A percentile compares a stretch with the other conserved stretches of the same genome.
These are phyloP conservation scores for Ogataea glucozyma DNA, from an alignment of 805 yeast species.

Conservation along the genomic window DNA sequence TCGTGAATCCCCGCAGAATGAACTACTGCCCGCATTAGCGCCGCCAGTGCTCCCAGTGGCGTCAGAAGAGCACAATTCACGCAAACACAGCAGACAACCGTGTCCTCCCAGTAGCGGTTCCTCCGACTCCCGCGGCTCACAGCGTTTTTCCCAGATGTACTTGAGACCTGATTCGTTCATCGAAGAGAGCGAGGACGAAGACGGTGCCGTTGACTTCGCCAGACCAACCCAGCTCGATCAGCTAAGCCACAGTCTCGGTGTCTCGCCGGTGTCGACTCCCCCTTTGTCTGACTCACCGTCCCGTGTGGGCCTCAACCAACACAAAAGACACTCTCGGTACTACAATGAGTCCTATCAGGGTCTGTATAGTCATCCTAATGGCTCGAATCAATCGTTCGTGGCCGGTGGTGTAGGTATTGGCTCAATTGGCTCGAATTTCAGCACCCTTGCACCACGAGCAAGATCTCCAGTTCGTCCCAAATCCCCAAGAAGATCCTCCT, in stretches of 20 bases:
- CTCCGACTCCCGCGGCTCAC: constrained; percentile 2
- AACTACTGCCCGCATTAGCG: no score
- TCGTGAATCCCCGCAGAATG: no score
- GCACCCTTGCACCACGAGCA: constrained; percentile 10
- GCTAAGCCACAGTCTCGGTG: not conserved
- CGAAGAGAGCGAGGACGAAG: constrained; percentile 19
- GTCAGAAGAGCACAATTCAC: no score
- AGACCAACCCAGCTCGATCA: not conserved
- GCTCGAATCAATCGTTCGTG: constrained; percentile 22
- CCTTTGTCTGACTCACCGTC: constrained; percentile 26
- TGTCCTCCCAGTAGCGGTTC: constrained; percentile 1
- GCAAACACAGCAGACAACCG: not conserved
- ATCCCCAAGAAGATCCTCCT: constrained; percentile 29
- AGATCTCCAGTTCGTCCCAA: constrained; percentile 30
- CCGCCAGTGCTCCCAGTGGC: no score
- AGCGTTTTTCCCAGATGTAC: constrained; percentile 10
- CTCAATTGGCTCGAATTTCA: no score
- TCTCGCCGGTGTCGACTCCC: constrained; percentile 20
- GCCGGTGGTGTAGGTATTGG: no score
- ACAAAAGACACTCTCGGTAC: constrained; percentile 3
- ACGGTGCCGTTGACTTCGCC: not conserved
- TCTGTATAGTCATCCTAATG: constrained; percentile 20
- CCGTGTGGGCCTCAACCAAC: not conserved
- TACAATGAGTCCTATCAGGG: not conserved
- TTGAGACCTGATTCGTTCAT: constrained; percentile 24